A percentile compares a stretch with the other conserved stretches of the same genome.
Conservation (phyloP, 495 filamentous ascomycete species). For the Pseudomonodictys pantanalensis region DNA sequence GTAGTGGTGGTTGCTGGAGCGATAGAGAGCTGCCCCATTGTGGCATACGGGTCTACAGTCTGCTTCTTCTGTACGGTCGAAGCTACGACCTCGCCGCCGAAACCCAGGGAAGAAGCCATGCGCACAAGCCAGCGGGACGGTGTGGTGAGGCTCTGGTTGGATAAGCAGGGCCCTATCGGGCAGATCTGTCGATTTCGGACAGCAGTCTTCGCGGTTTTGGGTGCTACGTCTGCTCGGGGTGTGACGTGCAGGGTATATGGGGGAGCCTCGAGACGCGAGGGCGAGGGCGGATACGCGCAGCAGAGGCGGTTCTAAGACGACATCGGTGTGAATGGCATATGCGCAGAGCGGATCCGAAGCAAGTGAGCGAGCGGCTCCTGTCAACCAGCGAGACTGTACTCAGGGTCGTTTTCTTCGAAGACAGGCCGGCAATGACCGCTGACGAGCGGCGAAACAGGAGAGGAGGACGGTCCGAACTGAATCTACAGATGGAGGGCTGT, state of each 20-base stretch:
- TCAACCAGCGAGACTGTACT: no score
- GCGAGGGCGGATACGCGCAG: slow-evolving; percentile 19
- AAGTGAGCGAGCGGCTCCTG: no score
- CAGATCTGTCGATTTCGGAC: no score
- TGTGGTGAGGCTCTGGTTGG: background rate
- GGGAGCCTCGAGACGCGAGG: slow-evolving; percentile 27
- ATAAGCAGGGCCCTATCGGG: no score
- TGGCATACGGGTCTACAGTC: slow-evolving; percentile 28
- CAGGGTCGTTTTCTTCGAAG: slow-evolving; percentile 14
- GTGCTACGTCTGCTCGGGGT: slow-evolving; percentile 11
- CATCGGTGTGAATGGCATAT: background rate
- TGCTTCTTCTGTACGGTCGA: slow-evolving; percentile 5
- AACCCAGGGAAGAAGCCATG: slow-evolving; percentile 14
- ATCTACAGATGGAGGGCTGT: slow-evolving; percentile 10
- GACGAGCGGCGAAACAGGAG: slow-evolving; percentile 28
- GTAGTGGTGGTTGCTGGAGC: slow-evolving; percentile 71
- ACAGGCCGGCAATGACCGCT: slow-evolving; percentile 23
- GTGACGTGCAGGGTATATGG: background rate
- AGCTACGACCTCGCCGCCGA: slow-evolving; percentile 7
- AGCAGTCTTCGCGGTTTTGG: no score
- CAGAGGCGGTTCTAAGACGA: background rate
- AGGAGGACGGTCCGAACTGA: background rate
- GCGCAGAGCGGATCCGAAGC: no score
- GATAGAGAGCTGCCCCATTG: slow-evolving; percentile 65
- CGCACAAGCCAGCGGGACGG: background rate